Base-by-base conservation (phyloP, 2,329 filamentous ascomycete genomes). In the Polychaeton citri region DNA sequence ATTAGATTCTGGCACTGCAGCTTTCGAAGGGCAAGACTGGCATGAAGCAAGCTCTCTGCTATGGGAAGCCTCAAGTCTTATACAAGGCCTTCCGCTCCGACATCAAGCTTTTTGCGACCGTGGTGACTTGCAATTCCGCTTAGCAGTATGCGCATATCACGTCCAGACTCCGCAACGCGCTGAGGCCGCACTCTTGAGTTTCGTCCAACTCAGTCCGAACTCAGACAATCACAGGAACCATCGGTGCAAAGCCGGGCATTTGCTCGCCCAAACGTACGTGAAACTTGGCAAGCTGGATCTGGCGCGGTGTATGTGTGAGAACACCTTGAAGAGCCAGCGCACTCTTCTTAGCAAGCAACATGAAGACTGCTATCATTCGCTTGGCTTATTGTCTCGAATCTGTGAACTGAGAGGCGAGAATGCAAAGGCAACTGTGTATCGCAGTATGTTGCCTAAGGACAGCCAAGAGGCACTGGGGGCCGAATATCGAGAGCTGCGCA, bases 81-180 rank as follows among this genome's bases (percentile, higher is more conserved):
- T 53, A 15, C 45, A 49, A 18, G 41, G 46, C 30, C 42, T 53
- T 21, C 35, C 47, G 13, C 32, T 31, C 10, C 35, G 39, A 30
- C 45, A 43, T 32, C 44, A 46, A 4, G 32, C 32, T 21, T 47
- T 50, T 15, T 52, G 45, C 37, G 41, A 53, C 34, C 35, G 48
- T 2, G 51, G 46, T 34, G 40, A 38, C 38, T 34, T 54, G 12
- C 43, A 49, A n/a, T 54, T 48, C 33, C 47, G 43, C 34, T 44
- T 54, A 16, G 49, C 47, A 28, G 42, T 52, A 28, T 53, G 49
- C 34, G 37, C 49, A 17, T 53, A 48, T 38, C 38, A 53, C 20
- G 48, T 38, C 2, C 43, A 46, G 37, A 40, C 46, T 10, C 32
- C 43, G 30, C 32, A 17, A 2, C 42, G 41, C 26, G 49, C 48